These are phyloP conservation scores for Durusdinium trenchii DNA, from an alignment of 73 alveolate genomes.

Conservation along the genomic window DNA sequence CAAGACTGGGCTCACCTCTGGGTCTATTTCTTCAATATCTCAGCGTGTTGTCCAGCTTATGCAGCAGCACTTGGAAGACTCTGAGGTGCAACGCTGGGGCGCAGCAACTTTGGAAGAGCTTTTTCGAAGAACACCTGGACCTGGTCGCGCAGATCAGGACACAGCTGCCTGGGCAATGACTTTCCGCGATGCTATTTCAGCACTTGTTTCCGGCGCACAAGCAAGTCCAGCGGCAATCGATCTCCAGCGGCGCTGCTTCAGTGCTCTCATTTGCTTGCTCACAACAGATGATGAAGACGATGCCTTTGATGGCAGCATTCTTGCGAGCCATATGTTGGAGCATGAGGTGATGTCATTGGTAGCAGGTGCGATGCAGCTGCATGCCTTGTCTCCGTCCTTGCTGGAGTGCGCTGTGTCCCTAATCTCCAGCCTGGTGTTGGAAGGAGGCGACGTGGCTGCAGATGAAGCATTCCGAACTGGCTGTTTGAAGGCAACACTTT, in stretches of 20 bases:
- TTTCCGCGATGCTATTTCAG: background rate
- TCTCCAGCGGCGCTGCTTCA: constrained; percentile 79
- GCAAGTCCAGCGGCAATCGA: constrained; percentile 15
- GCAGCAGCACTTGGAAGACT: background rate
- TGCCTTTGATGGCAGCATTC: background rate
- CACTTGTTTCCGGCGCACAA: constrained; percentile 44
- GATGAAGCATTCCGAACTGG: constrained; percentile 78
- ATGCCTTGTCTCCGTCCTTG: constrained; percentile 36
- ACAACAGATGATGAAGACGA: constrained; percentile 16
- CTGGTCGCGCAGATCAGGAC: background rate
- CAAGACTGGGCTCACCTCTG: background rate
- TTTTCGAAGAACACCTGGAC: constrained; percentile 22
- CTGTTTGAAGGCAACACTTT: background rate
- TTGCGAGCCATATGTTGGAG: constrained; percentile 24
- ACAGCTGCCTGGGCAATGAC: background rate
- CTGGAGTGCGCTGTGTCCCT: constrained; percentile 55
- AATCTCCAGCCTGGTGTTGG: constrained; percentile 33
- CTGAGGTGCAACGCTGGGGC: constrained; percentile 87
- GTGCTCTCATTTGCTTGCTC: constrained; percentile 34
- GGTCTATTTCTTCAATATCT: background rate
- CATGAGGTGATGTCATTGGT: constrained; percentile 39
- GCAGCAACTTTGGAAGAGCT: constrained; percentile 76
- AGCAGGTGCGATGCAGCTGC: background rate
- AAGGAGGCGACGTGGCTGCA: constrained; percentile 62
- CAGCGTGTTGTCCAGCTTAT: constrained; percentile 11